These are phyloP conservation scores for Naganishia antarctica DNA, from an alignment of 768 basidiomycete species.

Conservation along the genomic window DNA sequence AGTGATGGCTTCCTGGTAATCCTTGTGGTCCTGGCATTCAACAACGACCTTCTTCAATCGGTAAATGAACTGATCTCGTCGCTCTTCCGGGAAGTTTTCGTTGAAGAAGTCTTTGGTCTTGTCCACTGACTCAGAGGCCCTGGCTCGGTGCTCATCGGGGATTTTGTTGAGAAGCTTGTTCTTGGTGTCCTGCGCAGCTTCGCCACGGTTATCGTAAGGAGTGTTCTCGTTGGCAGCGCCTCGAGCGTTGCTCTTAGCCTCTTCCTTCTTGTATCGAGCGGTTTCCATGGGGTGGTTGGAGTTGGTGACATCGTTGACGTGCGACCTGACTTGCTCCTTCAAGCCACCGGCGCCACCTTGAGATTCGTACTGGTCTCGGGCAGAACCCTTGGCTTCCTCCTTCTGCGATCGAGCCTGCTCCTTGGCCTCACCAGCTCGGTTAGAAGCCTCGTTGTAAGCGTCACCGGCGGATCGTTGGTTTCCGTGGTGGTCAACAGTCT, in stretches of 20 bases:
- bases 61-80: conserved; percentile 88
- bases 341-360: conserved; percentile 31
- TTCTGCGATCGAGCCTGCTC: conserved; percentile 36
- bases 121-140: conserved; percentile 56
- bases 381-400: conserved; percentile 36
- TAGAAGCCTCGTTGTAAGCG: conserved; percentile 42
- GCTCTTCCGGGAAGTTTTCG: conserved; percentile 84
- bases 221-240: conserved; percentile 31
- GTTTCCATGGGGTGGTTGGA: conserved; percentile 40
- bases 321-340: conserved; percentile 38
- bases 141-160: conserved; percentile 65
- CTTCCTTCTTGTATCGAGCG: conserved; percentile 43
- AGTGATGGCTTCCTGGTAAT: conserved; percentile 67
- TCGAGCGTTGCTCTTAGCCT: conserved; percentile 34
- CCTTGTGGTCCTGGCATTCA: conserved; percentile 85
- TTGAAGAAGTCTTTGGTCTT: conserved; percentile 63
- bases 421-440: conserved; percentile 42
- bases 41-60: conserved; percentile 87
- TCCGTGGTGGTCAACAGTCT: conserved; percentile 48
- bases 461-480: conserved; percentile 46
- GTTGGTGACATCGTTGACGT: conserved; percentile 41
- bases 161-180: conserved; percentile 55
- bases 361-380: conserved; percentile 31
- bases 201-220: conserved; percentile 32
- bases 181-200: conserved; percentile 42